A percentile compares a stretch with the other conserved stretches of the same genome.
Conservation (phyloP, 331 rosid species). For the Rosa hybrid region DNA sequence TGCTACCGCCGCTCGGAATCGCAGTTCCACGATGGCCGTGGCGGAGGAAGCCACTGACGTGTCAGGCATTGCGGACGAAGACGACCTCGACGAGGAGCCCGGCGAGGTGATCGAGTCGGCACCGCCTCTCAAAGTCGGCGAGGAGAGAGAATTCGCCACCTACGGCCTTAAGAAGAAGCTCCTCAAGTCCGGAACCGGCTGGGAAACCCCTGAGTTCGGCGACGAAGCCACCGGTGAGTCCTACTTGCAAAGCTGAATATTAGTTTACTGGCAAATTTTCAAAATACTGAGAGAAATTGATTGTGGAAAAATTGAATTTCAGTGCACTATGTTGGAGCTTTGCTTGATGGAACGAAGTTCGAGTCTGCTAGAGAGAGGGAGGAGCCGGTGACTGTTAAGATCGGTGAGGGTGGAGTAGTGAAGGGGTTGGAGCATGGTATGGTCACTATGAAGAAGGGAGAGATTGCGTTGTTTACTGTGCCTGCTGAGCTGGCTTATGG, state of each 20-base stretch:
- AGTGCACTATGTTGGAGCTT: conserved; percentile 58
- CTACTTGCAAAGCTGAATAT: too few relatives aligned
- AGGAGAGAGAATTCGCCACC: conserved; percentile 50
- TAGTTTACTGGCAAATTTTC: not conserved
- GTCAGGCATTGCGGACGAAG: conserved; percentile 36
- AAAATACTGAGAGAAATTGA: not conserved
- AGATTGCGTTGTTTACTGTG: conserved; percentile 57
- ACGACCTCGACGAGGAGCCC: conserved; percentile 63
- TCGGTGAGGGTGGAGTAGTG: conserved; percentile 55
- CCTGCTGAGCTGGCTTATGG: conserved; percentile 38
- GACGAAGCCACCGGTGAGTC: conserved; percentile 57
- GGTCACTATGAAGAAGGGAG: conserved; percentile 60
- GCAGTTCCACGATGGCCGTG: conserved; percentile 30
- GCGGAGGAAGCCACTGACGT: conserved; percentile 28
- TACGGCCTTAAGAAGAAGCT: conserved; percentile 55
- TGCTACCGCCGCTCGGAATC: conserved; percentile 8
- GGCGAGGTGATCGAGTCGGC: conserved; percentile 72
- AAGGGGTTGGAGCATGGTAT: conserved; percentile 58
- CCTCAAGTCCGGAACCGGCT: conserved; percentile 52
- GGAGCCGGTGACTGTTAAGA: conserved; percentile 42
- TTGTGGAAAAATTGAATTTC: conserved; percentile 14
- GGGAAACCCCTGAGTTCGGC: conserved; percentile 58
- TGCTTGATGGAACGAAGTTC: conserved; percentile 48
- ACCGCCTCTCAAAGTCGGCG: conserved; percentile 65
- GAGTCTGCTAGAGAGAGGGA: conserved; percentile 49